Evolutionary conservation across 164 flowering plant genomes (phyloP), one percentile per base, ranked within the genome.

Genomic region (Platanus orientalis): DNA sequence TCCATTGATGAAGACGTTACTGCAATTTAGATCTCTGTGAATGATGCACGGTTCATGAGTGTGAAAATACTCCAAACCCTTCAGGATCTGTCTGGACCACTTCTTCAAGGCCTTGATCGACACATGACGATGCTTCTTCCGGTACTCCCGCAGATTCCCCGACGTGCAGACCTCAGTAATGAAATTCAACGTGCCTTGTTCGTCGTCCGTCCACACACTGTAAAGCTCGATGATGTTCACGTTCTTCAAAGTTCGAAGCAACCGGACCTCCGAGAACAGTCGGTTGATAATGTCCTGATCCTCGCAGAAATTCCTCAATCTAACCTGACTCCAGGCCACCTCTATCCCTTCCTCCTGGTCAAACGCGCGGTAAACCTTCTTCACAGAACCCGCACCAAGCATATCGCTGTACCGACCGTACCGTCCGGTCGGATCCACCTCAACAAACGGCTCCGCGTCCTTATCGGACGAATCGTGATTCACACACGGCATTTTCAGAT

Each of bases 1-100:
- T 28, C 96, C 96, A 71, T 89, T 89, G 79, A 89, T 78, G 75
- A 89, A 85, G 40, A 87, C 71, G 39, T 89, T 89, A 69, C 91
- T 85, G 73, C 93, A 51, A 51, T 51, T 51, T 2, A 51, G 55
- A 51, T 51, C 55, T 51, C 55, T 51, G 55, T 51, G 55, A 14
- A 51, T 51, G 55, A 51, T 12, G 29, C 55, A 51, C 6, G 55
- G 55, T 25, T 51, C 55, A 13, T 51, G 55, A 11, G 16, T 51
- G 25, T 51, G 55, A 29, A 51, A 21, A 51, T 51, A 51, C 55
- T 51, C 76, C 75, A 89, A 63, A 6, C 91, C 96, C 60, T 45
- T 45, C 4, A 45, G 49, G 20, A 45, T 45, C 29, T 51, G 55
- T 25, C 29, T 51, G 1, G 55, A 51, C 55, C 55, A 51, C 29